A percentile compares a stretch with the other conserved stretches of the same genome.
phyloP scores from a whole-genome alignment of 208 protist genomes.

The Trichomonas vaginalis region DNA sequence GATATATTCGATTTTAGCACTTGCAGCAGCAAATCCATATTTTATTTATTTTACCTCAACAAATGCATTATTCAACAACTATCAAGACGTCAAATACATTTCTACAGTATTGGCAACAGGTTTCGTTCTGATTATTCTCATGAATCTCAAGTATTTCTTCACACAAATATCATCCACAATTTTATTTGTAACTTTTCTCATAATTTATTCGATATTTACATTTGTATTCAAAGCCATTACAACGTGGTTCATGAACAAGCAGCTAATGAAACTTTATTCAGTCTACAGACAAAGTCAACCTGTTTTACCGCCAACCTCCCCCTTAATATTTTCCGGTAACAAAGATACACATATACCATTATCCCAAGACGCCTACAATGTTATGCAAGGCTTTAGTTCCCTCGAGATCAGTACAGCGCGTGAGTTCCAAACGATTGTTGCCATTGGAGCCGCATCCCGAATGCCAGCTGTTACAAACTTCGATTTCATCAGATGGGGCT shows the following conservation, averaged over 20 bases:
- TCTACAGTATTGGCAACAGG: neutral
- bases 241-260: neutral
- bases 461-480: neutral
- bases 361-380: neutral
- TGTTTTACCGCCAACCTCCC: neutral
- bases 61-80: neutral
- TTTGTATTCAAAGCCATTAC: neutral
- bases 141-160: neutral
- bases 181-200: neutral
- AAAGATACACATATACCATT: neutral
- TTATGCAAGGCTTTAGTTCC: neutral
- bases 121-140: neutral
- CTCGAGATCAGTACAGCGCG: neutral
- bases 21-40: neutral
- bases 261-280: neutral
- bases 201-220: neutral
- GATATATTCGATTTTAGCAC: neutral
- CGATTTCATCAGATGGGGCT: neutral
- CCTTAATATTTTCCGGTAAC: neutral
- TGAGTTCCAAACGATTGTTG: neutral
- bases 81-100: neutral
- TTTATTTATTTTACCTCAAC: neutral
- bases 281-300: neutral
- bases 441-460: neutral
- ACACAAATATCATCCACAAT: neutral